phyloP scores from a whole-genome alignment of 2,329 filamentous ascomycete species.

The Lachnellula suecica region DNA sequence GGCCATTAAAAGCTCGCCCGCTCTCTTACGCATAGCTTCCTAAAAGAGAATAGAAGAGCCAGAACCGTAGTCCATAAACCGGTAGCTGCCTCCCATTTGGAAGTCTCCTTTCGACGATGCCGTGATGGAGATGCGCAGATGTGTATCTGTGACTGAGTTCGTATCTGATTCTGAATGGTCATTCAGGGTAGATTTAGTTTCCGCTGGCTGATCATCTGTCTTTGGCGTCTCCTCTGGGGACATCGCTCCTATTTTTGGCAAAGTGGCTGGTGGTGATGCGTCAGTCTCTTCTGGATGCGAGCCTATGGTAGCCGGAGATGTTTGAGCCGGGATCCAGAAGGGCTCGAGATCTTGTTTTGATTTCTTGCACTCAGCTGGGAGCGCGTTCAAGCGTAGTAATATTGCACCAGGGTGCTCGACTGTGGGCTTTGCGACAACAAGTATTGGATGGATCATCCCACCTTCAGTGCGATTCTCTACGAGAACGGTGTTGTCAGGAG shows the following conservation, averaged over 20 bases:
- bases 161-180: not conserved
- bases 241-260: too few species aligned
- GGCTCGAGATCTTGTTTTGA: not conserved
- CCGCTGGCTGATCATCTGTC: not conserved
- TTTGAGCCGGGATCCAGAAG: not conserved
- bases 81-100: not conserved
- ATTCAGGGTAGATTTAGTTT: not conserved
- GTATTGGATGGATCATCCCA: not conserved
- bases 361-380: not conserved
- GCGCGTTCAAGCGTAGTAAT: not conserved
- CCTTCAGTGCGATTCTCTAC: not conserved
- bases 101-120: not conserved
- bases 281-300: not conserved
- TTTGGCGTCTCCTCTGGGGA: too few species aligned
- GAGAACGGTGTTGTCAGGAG: not conserved
- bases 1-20: not conserved
- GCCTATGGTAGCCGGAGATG: not conserved
- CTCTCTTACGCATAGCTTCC: not conserved
- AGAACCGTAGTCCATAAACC: not conserved
- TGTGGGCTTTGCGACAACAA: constrained; percentile 1
- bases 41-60: not conserved
- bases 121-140: not conserved
- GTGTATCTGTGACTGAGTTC: not conserved
- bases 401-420: constrained; percentile 1
- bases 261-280: not conserved